A percentile compares a stretch with the other conserved stretches of the same genome.
phyloP scores from a whole-genome alignment of 2,329 filamentous ascomycete species.

The Pseudogymnoascus sp. region DNA sequence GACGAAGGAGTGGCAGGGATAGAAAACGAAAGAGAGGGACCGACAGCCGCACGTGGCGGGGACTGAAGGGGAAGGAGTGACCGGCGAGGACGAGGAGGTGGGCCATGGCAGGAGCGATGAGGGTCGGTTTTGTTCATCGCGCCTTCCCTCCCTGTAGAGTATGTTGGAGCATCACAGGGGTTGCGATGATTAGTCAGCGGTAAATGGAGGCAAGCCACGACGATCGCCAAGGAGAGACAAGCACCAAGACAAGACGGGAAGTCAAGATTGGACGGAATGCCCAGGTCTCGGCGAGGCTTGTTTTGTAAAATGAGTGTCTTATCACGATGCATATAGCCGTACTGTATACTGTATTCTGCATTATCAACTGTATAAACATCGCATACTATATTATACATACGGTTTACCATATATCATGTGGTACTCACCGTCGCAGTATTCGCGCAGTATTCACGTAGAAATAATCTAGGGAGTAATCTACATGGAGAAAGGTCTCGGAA shows the following conservation, averaged over 20 bases:
- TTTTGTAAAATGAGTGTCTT: background rate
- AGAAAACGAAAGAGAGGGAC: background rate
- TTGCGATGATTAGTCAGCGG: background rate
- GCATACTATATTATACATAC: background rate
- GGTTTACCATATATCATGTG: background rate
- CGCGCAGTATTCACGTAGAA: background rate
- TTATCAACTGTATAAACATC: no score
- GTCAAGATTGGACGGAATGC: background rate
- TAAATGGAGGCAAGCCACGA: background rate
- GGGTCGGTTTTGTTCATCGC: background rate
- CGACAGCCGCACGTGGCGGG: background rate
- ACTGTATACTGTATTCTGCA: background rate
- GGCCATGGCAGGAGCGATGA: background rate
- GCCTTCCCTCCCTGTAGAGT: background rate
- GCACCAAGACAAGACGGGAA: background rate
- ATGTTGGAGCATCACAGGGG: background rate
- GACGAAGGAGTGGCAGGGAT: background rate
- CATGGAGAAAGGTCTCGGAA: background rate
- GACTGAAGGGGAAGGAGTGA: background rate
- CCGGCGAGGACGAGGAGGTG: background rate
- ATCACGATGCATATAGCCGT: background rate
- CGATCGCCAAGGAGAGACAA: constrained; percentile 2
- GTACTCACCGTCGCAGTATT: background rate
- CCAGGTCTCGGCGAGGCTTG: background rate
- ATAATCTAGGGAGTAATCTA: no score